These are phyloP conservation scores for Xylariales sp. DNA, from an alignment of 2,329 filamentous ascomycete species.

Conservation along the genomic window DNA sequence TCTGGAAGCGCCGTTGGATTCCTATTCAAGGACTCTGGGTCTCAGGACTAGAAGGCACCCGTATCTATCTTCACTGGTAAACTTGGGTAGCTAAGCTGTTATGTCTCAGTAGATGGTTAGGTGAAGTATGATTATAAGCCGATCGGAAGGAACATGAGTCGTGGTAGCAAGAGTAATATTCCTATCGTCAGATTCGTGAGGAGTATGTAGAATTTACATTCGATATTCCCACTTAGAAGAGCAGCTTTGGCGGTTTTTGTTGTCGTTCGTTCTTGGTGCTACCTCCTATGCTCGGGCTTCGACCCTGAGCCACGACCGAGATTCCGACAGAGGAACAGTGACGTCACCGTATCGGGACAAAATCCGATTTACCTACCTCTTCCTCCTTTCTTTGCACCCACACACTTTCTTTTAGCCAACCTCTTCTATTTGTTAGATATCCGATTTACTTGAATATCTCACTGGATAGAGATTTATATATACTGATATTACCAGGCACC, in stretches of 20 bases:
- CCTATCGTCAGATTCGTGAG: neutral
- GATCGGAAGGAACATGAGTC: neutral
- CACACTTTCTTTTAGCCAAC: no score
- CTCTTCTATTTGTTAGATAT: no score
- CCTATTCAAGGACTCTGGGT: neutral
- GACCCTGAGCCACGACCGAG: slow-evolving; percentile 7
- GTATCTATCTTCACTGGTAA: neutral
- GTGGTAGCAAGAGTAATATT: neutral
- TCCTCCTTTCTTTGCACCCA: neutral
- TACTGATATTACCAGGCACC: no score
- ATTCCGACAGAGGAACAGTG: slow-evolving; percentile 2
- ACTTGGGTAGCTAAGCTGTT: no score
- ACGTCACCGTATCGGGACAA: slow-evolving; percentile 21
- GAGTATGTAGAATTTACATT: neutral
- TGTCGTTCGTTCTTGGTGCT: no score
- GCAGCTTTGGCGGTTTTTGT: no score
- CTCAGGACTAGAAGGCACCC: neutral
- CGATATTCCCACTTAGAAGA: no score
- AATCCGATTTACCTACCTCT: neutral
- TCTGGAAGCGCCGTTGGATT: neutral
- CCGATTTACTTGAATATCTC: no score
- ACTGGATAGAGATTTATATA: no score
- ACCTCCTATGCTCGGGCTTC: slow-evolving; percentile 4
- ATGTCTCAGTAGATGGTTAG: neutral
- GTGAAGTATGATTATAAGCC: neutral